phyloP scores from a whole-genome alignment of 2,329 filamentous ascomycete genomes.

The Colletotrichum melonis region DNA sequence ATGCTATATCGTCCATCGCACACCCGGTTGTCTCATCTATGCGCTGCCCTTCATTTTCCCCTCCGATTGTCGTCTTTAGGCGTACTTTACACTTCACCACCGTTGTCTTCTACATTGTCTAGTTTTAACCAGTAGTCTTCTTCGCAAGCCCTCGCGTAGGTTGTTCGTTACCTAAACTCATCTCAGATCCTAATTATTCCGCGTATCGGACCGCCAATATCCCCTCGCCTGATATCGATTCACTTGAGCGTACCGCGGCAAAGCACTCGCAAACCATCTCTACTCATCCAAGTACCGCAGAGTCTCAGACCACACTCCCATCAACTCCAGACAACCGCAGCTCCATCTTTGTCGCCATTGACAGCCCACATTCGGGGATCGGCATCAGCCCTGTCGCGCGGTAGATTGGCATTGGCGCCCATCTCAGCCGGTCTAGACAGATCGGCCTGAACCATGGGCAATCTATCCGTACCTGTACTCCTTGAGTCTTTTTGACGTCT shows the following conservation, averaged over 20 bases:
- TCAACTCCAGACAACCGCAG: neutral
- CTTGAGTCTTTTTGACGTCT: neutral
- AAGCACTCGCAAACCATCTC: neutral
- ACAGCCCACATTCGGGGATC: neutral
- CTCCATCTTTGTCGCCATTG: slow-evolving; percentile 1
- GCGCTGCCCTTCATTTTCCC: neutral
- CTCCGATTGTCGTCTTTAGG: neutral
- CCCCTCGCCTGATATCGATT: too few species aligned
- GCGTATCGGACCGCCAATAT: too few species aligned
- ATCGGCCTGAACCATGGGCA: slow-evolving; percentile 3
- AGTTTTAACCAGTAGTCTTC: too few species aligned
- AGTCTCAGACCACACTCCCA: neutral
- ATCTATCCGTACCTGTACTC: neutral
- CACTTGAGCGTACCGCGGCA: neutral
- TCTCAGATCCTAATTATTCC: too few species aligned
- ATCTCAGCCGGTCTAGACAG: neutral
- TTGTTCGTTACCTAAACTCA: too few species aligned
- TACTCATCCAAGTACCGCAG: too few species aligned
- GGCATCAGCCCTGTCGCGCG: slow-evolving; percentile 1
- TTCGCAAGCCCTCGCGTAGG: too few species aligned
- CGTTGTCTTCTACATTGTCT: too few species aligned
- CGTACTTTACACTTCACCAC: too few species aligned
- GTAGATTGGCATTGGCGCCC: neutral
- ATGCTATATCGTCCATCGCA: slow-evolving; percentile 27
- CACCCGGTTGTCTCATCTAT: neutral